Evolutionary conservation across 164 flowering plant species (phyloP), one percentile per base, ranked within the genome.

Genomic region (grape (Vitis vinifera)): DNA sequence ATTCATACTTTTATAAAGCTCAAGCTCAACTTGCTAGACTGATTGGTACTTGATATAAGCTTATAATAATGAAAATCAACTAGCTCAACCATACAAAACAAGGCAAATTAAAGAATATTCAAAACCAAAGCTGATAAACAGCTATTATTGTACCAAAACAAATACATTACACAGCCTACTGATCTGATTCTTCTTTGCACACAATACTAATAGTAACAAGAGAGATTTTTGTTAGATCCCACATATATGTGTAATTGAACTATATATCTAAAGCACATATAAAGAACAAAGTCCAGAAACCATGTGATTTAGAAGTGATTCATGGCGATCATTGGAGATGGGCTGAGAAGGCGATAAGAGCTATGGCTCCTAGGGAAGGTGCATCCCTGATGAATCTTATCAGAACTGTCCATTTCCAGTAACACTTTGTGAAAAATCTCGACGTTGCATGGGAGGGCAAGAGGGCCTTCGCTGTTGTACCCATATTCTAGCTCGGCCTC

Each of bases 361-460:
- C 67, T 44, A 13, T 55, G 30, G 0, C 77, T 56, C 60, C 55
- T 78, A 19, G 75, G 23, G 31, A 70, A 77, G 62, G 56, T 55
- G 59, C 82, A 79, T 3, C 82, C 78, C 14, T 11, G 76, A 11
- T 56, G 73, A 52, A 68, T 9, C 10, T 17, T 63, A 2, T 79
- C 73, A 15, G 75, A 82, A 14, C 63, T 44, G 44, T 81, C 85
- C 85, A 85, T 87, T 61, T 84, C 85, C 50, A 71, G 64, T 52
- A 87, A 67, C n/a, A 88, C 79, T 70, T 72, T 80, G 63, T 73
- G 68, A 64, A 88, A 88, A 17, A 79, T 15, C 62, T 81, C 81
- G 2, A 87, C 89, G 15, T 80, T 68, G 51, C 92, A 88, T 15
- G 92, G 92, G 52, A 88, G 76, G 14, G 67, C 66, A 57, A 88